Conservation (phyloP, 2,329 filamentous ascomycete species). For the Graphilbum sp. region DNA sequence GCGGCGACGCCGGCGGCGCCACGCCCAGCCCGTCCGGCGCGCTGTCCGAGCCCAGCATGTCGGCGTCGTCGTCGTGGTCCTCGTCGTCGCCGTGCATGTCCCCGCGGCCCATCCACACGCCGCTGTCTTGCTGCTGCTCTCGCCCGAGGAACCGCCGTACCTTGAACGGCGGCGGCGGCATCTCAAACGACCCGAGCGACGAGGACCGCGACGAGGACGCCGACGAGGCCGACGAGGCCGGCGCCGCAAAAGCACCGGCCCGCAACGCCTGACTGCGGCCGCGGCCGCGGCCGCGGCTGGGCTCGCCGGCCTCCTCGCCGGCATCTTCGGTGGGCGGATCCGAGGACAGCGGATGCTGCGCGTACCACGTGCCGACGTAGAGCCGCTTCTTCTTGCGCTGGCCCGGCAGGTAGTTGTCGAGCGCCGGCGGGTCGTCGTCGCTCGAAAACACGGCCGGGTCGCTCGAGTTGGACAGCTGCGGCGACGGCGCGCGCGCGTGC, state of each 20-base stretch:
- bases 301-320: too few species aligned
- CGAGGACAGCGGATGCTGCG: slow-evolving; percentile 23
- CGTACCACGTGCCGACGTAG: slow-evolving; percentile 53
- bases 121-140: slow-evolving; percentile 47
- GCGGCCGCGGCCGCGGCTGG: not conserved
- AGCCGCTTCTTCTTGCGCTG: slow-evolving; percentile 41
- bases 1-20: not conserved
- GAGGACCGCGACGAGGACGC: not conserved
- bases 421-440: slow-evolving; percentile 51
- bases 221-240: not conserved
- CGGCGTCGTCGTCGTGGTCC: slow-evolving; percentile 25
- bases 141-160: slow-evolving; percentile 13
- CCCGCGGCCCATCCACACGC: slow-evolving; percentile 42
- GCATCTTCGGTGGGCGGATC: slow-evolving; percentile 2
- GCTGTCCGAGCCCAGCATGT: slow-evolving; percentile 15
- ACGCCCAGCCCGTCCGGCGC: too few species aligned
- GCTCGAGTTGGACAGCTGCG: slow-evolving; percentile 42
- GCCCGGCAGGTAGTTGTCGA: slow-evolving; percentile 41
- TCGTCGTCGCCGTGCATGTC: too few species aligned
- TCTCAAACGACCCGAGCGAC: not conserved
- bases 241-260: not conserved
- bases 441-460: slow-evolving; percentile 57
- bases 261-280: not conserved
- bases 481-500: not conserved
- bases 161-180: slow-evolving; percentile 1